Evolutionary conservation across 306 rosid genomes (phyloP).

Genomic region (Cicer arietinum): DNA sequence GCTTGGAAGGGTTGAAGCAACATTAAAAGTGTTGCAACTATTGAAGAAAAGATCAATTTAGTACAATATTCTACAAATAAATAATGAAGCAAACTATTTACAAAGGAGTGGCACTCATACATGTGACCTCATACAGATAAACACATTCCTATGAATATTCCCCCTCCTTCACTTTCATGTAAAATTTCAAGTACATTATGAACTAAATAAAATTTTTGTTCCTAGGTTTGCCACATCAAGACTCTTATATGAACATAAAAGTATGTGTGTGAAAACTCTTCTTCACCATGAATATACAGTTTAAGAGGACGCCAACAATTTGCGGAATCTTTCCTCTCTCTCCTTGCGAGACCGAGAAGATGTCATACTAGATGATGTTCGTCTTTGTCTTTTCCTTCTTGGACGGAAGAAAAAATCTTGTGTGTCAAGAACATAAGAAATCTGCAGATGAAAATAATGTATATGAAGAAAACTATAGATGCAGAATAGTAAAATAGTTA

Average conservation of each 20-base stretch:
- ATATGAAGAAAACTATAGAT: slow-evolving; percentile 21
- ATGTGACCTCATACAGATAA: slow-evolving; percentile 45
- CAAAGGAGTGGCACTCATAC: slow-evolving; percentile 57
- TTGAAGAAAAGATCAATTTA: slow-evolving; percentile 46
- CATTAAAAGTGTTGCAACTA: slow-evolving; percentile 37
- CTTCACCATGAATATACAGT: slow-evolving; percentile 25
- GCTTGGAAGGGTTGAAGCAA: slow-evolving; percentile 26
- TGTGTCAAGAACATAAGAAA: slow-evolving; percentile 87
- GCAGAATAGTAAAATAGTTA: neutral
- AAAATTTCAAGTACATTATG: slow-evolving; percentile 41
- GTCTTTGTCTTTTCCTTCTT: slow-evolving; percentile 52
- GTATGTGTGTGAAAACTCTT: slow-evolving; percentile 36
- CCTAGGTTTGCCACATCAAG: slow-evolving; percentile 44
- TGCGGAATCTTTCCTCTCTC: slow-evolving; percentile 73
- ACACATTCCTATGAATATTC: slow-evolving; percentile 43
- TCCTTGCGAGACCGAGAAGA: slow-evolving; percentile 46
- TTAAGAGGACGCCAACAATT: slow-evolving; percentile 53
- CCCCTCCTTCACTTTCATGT: slow-evolving; percentile 46
- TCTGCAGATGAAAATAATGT: slow-evolving; percentile 60
- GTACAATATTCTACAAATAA: slow-evolving; percentile 58
- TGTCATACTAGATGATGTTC: slow-evolving; percentile 29
- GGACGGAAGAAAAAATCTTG: slow-evolving; percentile 88
- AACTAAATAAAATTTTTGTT: slow-evolving; percentile 27
- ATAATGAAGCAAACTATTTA: slow-evolving; percentile 63
- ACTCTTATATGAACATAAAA: slow-evolving; percentile 41